Base-by-base conservation (phyloP, 2,329 filamentous ascomycete species). In the Trichoderma endophyticum region DNA sequence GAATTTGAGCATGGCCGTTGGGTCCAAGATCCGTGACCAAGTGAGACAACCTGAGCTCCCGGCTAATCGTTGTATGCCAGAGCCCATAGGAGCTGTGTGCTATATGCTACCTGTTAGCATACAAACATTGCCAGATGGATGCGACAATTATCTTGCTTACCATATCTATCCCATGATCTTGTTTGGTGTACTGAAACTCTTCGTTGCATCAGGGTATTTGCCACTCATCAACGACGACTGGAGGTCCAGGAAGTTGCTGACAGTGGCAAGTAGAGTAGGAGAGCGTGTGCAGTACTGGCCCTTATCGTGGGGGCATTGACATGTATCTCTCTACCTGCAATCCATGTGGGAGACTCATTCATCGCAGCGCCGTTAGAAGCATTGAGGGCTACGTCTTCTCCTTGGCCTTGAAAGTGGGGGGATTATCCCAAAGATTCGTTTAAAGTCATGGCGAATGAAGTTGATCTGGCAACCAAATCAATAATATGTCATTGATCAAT, bases 61-160 rank as follows among this genome's bases (percentile, higher is more conserved):
- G 6, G 89, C 90, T 7, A 88, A 91, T 77, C 84, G 89, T 15
- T 82, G 84, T 61, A 79, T 86, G 39, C 83, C 93, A 18, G 86
- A 87, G 28, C 83, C 84, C 66, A 85, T 88, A 68, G 87, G 91
- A 77, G 88, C 92, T 24, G 85, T 88, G 43, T 94, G 93, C 81
- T 85, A 89, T 77, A 91, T 89, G 65, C 80, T 94, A 71, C 85
- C 87, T 24, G 92, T 62, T 94, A 92, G 92, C 85, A 92, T 77
- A 85, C 84, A 77, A 83, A 86, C 43, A 94, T 89, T 0, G 89
- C 88, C 86, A 60, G 83, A 4, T 43, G 9, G 7, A n/a, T 84
- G 65, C 89, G 86, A 79, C 85, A 82, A 73, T 68, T 7, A 14
- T n/a, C 18, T 7, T 36, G 8, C 3, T 56, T 60, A 18, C 34